Percentiles rank a stretch among this genome's conserved stretches.
These are phyloP conservation scores for Musa itinerans DNA, from an alignment of 176 grass and related monocot species.

Conservation along the genomic window DNA sequence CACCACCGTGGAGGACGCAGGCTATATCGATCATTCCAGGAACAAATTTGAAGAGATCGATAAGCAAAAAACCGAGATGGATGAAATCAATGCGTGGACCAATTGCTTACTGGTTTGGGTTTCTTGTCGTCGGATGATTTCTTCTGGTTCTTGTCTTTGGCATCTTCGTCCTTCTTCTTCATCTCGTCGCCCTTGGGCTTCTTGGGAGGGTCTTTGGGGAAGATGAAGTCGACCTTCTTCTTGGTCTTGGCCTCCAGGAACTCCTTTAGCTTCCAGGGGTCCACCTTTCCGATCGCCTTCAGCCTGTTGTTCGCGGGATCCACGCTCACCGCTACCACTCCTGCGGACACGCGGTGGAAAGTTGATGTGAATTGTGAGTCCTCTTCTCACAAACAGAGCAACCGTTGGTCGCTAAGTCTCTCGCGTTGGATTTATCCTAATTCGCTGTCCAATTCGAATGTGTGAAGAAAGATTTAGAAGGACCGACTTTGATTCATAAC, in stretches of 20 bases:
- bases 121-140: constrained; percentile 34
- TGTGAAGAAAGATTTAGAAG: no score
- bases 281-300: constrained; percentile 38
- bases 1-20: constrained; percentile 49
- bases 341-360: constrained; percentile 13
- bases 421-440: no score
- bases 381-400: no score
- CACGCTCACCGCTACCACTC: constrained; percentile 32
- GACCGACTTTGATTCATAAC: no score
- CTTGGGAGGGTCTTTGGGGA: constrained; percentile 40
- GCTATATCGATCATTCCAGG: constrained; percentile 1
- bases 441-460: no score
- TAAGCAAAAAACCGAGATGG: not conserved
- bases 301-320: constrained; percentile 47
- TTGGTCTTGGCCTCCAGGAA: constrained; percentile 42
- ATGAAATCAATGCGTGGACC: not conserved
- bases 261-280: constrained; percentile 48
- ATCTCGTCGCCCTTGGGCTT: constrained; percentile 27
- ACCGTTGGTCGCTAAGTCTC: no score
- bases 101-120: constrained; percentile 57
- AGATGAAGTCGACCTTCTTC: constrained; percentile 60
- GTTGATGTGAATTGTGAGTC: no score
- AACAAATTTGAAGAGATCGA: no score
- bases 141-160: constrained; percentile 27
- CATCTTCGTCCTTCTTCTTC: constrained; percentile 32